Evolutionary conservation across 192 early-diverging fungal species (phyloP), one percentile per base, ranked within the genome.

Genomic region (Coemansia sp.): DNA sequence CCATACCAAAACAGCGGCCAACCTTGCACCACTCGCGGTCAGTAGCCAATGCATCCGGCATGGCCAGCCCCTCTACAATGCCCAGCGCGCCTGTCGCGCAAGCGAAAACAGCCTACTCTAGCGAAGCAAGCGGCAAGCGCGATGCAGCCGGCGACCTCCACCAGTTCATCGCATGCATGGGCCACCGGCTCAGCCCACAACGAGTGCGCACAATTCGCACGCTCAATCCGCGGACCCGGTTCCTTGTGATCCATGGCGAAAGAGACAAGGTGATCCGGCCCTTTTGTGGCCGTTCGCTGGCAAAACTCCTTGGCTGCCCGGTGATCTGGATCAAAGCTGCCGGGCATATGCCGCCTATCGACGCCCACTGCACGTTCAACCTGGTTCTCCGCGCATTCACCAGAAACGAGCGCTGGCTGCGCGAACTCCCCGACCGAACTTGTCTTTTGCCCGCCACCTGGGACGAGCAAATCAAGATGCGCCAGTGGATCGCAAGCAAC

Each of bases 261-360:
- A 81, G 77, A 60, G 83, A 85, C 60, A 58, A 64, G 1, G 83
- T 85, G 2, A 85, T 85, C 23, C 61, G 83, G 6, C 69, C 72
- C 5, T 24, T 69, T 16, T 78, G 83, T 48, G 83, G 78, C 5
- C 75, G 78, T 20, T 46, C 76, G 6, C 38, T 85, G 45, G 78
- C 78, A 15, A 75, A 75, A 21, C 68, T 81, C 1, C 67, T 85
- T 0, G 49, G 35, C 12, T 81, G 83, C 35, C 75, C 83, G 1
- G 51, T 85, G 0, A 62, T 69, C 10, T 77, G 78, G 72, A 66
- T 85, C 33, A 30, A 52, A 2, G 55, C 63, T 7, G 67, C 78
- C 20, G 83, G 83, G 0, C 83, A 85, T 46, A 85, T 85, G 83
- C 71, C 78, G 15, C 63, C 67, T 34, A 81, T 85, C 5, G 83